Percentiles rank a stretch among this genome's conserved stretches.
These are phyloP conservation scores for Hirsutella thompsonii DNA, from an alignment of 2,329 filamentous ascomycete species.

Conservation along the genomic window DNA sequence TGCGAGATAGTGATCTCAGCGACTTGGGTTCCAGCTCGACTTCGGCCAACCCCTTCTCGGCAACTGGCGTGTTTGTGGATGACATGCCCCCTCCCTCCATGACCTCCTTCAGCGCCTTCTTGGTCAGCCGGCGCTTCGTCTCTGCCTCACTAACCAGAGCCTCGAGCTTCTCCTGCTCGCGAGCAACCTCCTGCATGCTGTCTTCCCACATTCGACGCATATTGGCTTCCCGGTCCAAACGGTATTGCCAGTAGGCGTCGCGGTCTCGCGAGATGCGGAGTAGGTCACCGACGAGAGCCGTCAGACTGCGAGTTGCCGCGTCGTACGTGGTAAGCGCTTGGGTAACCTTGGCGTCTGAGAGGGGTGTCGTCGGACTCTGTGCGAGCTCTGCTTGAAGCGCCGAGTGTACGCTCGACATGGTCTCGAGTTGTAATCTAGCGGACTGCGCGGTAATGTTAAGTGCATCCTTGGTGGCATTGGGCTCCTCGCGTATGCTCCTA, in stretches of 20 bases:
- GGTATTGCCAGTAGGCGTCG: constrained; percentile 94
- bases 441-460: constrained; percentile 97
- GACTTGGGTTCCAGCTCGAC: constrained; percentile 23
- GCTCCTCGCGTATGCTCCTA: constrained; percentile 62
- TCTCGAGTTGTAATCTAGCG: constrained; percentile 81
- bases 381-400: constrained; percentile 58
- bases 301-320: constrained; percentile 76
- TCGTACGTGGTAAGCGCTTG: constrained; percentile 81
- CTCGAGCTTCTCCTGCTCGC: constrained; percentile 85
- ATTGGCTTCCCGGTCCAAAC: constrained; percentile 80
- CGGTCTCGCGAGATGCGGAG: constrained; percentile 87
- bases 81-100: constrained; percentile 42
- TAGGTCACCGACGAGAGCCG: constrained; percentile 71
- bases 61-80: constrained; percentile 15
- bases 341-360: constrained; percentile 65
- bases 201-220: constrained; percentile 97
- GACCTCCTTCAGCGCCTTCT: constrained; percentile 76
- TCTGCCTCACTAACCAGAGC: constrained; percentile 80
- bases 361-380: constrained; percentile 54
- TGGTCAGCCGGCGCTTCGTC: constrained; percentile 78
- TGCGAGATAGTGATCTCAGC: constrained; percentile 30
- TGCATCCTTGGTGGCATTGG: constrained; percentile 72
- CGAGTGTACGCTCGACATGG: constrained; percentile 73
- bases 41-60: constrained; percentile 17
- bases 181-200: constrained; percentile 93